A percentile compares a stretch with the other conserved stretches of the same genome.
These are phyloP conservation scores for Acer negundo DNA, from an alignment of 345 rosid genomes.

Conservation along the genomic window DNA sequence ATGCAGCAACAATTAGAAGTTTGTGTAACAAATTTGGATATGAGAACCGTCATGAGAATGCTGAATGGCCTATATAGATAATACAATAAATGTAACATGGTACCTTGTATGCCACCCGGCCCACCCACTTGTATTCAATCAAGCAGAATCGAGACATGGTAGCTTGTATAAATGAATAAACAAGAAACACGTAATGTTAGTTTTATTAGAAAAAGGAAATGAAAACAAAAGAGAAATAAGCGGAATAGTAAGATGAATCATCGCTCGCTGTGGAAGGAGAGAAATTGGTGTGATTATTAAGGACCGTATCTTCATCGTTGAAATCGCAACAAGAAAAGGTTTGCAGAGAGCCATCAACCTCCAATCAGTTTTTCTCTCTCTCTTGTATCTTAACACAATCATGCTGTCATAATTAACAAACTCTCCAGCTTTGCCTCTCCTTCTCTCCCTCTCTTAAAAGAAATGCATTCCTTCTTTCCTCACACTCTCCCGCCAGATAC, in stretches of 20 bases:
- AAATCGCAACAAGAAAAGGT: constrained; percentile 3
- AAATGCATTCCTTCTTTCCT: constrained; percentile 40
- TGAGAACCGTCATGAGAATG: no score
- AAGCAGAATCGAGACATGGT: no score
- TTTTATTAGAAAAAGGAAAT: no score
- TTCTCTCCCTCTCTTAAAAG: constrained; percentile 17
- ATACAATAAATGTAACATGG: no score
- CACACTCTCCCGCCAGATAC: constrained; percentile 45
- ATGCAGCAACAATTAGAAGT: no score
- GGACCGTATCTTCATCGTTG: constrained; percentile 14
- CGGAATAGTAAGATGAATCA: no score
- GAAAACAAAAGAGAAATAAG: not conserved
- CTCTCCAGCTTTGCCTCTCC: not conserved
- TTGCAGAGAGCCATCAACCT: constrained; percentile 5
- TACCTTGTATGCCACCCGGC: no score
- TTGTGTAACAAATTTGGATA: no score
- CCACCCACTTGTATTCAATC: no score
- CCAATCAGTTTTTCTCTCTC: constrained; percentile 12
- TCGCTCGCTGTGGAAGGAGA: not conserved
- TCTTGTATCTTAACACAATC: constrained; percentile 19
- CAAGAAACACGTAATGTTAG: no score
- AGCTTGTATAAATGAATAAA: no score
- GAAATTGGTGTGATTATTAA: not conserved
- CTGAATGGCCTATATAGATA: no score
- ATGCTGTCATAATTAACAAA: constrained; percentile 35